Conservation (phyloP, 805 yeast species). For the Candida andamanensis region DNA sequence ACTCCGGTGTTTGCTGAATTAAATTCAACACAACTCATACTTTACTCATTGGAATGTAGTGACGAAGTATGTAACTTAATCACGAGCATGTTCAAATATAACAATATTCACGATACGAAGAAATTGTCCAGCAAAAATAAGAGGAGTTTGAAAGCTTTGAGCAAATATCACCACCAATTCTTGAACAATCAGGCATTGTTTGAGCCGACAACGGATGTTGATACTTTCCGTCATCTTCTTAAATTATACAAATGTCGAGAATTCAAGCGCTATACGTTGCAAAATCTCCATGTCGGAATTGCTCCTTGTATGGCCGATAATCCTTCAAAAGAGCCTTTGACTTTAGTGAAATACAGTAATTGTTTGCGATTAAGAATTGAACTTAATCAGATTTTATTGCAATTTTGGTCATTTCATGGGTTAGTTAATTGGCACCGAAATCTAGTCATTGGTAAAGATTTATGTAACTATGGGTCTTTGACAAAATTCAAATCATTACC, state of each 20-base stretch:
- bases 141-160: conserved; percentile 14
- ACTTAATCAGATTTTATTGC: conserved; percentile 32
- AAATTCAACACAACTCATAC: conserved; percentile 34
- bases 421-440: conserved; percentile 36
- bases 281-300: conserved; percentile 27
- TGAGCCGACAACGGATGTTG: conserved; percentile 27
- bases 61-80: conserved; percentile 18
- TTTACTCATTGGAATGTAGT: conserved; percentile 23
- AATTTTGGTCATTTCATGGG: conserved; percentile 38
- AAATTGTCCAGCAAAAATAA: conserved; percentile 1
- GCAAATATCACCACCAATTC: conserved; percentile 16
- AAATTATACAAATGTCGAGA: conserved; percentile 18
- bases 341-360: conserved; percentile 27
- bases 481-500: conserved; percentile 14
- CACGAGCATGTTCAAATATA: conserved; percentile 26
- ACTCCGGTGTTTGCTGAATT: conserved; percentile 35
- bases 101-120: conserved; percentile 19
- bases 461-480: conserved; percentile 11
- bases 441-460: conserved; percentile 30
- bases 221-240: conserved; percentile 12
- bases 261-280: conserved; percentile 25
- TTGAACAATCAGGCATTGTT: conserved; percentile 30
- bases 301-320: conserved; percentile 31
- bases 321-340: conserved; percentile 10
- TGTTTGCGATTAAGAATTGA: conserved; percentile 35